These are phyloP conservation scores for Leucogyrophana mollusca DNA, from an alignment of 768 basidiomycete species.

Conservation along the genomic window DNA sequence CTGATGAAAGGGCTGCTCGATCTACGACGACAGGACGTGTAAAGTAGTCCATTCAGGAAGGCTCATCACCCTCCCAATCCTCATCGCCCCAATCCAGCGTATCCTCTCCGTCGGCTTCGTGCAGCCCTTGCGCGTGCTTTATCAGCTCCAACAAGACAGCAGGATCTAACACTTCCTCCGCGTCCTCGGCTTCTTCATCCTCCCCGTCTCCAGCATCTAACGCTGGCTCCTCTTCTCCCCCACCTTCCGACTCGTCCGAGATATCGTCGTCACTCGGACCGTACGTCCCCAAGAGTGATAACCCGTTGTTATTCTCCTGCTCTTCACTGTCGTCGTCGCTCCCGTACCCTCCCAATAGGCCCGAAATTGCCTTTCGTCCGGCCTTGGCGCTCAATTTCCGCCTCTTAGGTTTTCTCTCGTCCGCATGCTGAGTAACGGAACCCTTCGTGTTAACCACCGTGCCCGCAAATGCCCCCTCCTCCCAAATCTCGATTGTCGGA, in stretches of 20 bases:
- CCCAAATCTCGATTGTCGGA: constrained; percentile 78
- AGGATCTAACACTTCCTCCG: constrained; percentile 14
- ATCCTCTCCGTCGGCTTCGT: constrained; percentile 22
- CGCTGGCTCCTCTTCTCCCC: neutral
- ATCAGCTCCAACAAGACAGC: constrained; percentile 20
- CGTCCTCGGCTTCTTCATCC: constrained; percentile 11
- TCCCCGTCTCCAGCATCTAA: constrained; percentile 1
- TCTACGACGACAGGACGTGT: constrained; percentile 72
- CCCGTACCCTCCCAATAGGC: constrained; percentile 60
- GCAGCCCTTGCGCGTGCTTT: constrained; percentile 17
- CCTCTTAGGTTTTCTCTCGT: constrained; percentile 2
- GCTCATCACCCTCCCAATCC: constrained; percentile 20
- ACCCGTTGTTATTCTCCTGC: constrained; percentile 13
- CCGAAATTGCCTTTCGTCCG: constrained; percentile 55
- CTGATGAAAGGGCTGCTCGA: constrained; percentile 85
- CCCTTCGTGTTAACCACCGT: constrained; percentile 58
- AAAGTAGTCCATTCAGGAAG: constrained; percentile 11
- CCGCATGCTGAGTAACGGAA: constrained; percentile 32
- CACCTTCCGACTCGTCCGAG: no score
- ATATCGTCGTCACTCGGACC: no score
- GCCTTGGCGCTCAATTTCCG: constrained; percentile 40
- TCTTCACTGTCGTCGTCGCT: constrained; percentile 44
- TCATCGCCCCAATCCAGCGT: constrained; percentile 28
- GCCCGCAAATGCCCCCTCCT: constrained; percentile 57
- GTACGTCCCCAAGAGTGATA: constrained; percentile 5